Conservation (phyloP, 169 alveolate genomes). For the Plasmodium vinckei region DNA sequence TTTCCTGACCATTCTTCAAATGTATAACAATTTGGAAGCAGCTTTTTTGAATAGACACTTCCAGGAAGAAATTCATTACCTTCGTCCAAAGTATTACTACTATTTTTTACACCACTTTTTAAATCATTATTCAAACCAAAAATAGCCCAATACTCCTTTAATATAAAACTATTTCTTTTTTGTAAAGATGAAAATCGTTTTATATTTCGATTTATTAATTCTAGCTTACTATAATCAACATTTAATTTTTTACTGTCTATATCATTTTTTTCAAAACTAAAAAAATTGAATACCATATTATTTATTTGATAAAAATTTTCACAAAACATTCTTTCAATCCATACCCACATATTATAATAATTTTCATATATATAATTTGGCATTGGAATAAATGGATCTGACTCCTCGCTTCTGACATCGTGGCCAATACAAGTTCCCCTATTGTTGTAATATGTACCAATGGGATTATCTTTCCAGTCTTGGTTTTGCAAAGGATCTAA, state of each 20-base stretch:
- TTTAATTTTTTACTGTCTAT: conserved; percentile 1
- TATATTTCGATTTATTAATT: conserved; percentile 49
- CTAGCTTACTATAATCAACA: conserved; percentile 44
- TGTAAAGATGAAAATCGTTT: conserved; percentile 49
- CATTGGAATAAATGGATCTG: neutral
- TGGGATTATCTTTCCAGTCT: too few relatives aligned
- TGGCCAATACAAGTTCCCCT: too few relatives aligned
- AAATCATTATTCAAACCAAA: conserved; percentile 13
- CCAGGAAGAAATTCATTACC: neutral
- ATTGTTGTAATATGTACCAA: too few relatives aligned
- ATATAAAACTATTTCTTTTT: conserved; percentile 30
- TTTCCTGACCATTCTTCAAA: conserved; percentile 5
- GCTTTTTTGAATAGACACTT: neutral
- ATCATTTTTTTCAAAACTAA: conserved; percentile 1
- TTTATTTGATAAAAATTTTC: conserved; percentile 55
- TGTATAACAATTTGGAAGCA: conserved; percentile 12
- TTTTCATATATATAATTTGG: conserved; percentile 39
- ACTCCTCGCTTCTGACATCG: neutral
- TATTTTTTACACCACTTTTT: too few relatives aligned
- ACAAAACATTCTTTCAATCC: conserved; percentile 61
- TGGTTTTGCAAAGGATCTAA: too few relatives aligned
- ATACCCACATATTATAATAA: conserved; percentile 69
- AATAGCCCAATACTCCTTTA: conserved; percentile 52
- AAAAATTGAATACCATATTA: conserved; percentile 23
- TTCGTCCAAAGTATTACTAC: too few relatives aligned